These are phyloP conservation scores for Backusella luteola DNA, from an alignment of 192 early-diverging fungal genomes.

Conservation along the genomic window DNA sequence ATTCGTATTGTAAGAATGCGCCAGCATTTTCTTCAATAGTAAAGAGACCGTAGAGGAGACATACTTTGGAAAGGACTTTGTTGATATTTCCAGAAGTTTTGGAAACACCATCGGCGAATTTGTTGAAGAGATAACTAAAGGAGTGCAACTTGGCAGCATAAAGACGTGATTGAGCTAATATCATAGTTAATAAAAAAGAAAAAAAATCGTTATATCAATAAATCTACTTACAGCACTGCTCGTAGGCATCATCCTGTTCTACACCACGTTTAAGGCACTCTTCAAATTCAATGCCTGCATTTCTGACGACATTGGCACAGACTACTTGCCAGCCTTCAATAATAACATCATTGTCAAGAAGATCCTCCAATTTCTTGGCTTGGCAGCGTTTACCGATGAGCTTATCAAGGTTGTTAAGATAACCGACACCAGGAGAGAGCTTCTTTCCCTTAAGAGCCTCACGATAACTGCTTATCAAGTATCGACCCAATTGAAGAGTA, in stretches of 20 bases:
- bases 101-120: conserved; percentile 73
- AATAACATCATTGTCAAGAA: conserved; percentile 60
- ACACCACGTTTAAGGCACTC: conserved; percentile 59
- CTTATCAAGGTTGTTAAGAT: conserved; percentile 61
- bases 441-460: conserved; percentile 74
- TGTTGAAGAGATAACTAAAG: conserved; percentile 79
- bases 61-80: conserved; percentile 68
- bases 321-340: conserved; percentile 81
- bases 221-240: conserved; percentile 59
- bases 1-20: conserved; percentile 86
- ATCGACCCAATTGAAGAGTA: conserved; percentile 85
- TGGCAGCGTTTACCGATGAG: conserved; percentile 46
- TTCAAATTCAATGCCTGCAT: conserved; percentile 81
- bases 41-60: conserved; percentile 80
- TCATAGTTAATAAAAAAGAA: background rate
- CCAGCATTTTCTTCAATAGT: conserved; percentile 80
- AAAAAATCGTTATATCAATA: background rate
- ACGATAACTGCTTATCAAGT: conserved; percentile 71
- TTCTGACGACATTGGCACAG: conserved; percentile 77
- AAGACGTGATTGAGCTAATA: conserved; percentile 66
- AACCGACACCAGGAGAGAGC: conserved; percentile 73
- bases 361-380: conserved; percentile 50
- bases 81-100: conserved; percentile 61
- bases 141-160: conserved; percentile 83
- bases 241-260: conserved; percentile 80